A percentile compares a stretch with the other conserved stretches of the same genome.
These are phyloP conservation scores for Tuber brumale DNA, from an alignment of 495 filamentous ascomycete genomes.

Conservation along the genomic window DNA sequence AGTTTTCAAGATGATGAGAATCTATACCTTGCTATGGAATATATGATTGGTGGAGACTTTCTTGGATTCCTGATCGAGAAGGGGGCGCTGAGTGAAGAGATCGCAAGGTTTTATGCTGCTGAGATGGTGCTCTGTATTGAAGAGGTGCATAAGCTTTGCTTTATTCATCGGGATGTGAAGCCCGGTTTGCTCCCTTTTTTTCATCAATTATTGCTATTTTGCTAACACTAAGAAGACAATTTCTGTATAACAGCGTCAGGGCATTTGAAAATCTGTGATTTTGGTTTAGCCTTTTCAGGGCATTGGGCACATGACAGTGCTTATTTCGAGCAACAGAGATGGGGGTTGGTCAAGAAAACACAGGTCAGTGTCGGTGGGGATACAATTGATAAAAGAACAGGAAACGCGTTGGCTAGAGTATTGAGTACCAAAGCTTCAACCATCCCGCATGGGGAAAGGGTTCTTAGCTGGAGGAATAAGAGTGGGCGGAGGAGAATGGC, in stretches of 20 bases:
- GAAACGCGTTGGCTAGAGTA: conserved; percentile 18
- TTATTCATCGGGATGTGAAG: conserved; percentile 93
- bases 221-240: conserved; percentile 55
- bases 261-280: conserved; percentile 91
- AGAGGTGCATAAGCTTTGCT: conserved; percentile 76
- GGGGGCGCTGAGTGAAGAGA: conserved; percentile 66
- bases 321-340: conserved; percentile 76
- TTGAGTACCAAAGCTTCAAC: conserved; percentile 25
- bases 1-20: conserved; percentile 81
- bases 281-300: conserved; percentile 88
- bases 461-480: conserved; percentile 73
- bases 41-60: conserved; percentile 94
- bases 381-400: conserved; percentile 58
- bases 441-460: conserved; percentile 46
- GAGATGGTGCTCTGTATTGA: conserved; percentile 96
- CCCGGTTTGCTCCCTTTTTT: conserved; percentile 44
- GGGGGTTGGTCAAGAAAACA: conserved; percentile 65
- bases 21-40: conserved; percentile 88
- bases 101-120: conserved; percentile 77
- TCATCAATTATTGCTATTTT: background rate
- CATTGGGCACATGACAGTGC: conserved; percentile 86
- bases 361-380: conserved; percentile 72
- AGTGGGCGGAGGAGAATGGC: conserved; percentile 67
- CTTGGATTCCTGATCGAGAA: conserved; percentile 76
- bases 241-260: conserved; percentile 82